Percentiles rank a stretch among this genome's conserved stretches.
These are phyloP conservation scores for Pseudonitzschia multistriata DNA, from an alignment of 108 stramenopile species.

Conservation along the genomic window DNA sequence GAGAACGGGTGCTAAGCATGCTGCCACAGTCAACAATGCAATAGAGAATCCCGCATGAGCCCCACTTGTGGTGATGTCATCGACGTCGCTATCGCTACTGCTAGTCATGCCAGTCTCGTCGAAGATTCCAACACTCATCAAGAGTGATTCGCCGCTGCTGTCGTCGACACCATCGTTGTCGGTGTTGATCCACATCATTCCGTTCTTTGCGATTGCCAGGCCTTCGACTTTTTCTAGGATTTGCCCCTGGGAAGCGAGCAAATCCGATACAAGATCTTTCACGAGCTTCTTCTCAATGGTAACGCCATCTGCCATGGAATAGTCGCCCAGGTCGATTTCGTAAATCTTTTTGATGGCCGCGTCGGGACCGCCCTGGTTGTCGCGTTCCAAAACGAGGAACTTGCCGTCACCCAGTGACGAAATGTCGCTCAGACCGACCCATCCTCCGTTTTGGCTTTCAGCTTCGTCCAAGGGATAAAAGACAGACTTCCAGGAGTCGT, in stretches of 20 bases:
- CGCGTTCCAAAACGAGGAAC: slow-evolving; percentile 69
- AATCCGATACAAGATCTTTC: slow-evolving; percentile 42
- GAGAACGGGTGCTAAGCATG: too few relatives aligned
- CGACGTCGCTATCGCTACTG: too few relatives aligned
- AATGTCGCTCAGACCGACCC: slow-evolving; percentile 76
- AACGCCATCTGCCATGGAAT: slow-evolving; percentile 30
- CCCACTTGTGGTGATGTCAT: too few relatives aligned
- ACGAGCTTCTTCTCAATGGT: slow-evolving; percentile 43
- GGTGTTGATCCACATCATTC: slow-evolving; percentile 53
- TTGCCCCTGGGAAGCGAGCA: slow-evolving; percentile 6
- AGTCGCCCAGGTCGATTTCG: slow-evolving; percentile 42
- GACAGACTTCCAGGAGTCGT: slow-evolving; percentile 41
- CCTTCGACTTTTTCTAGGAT: slow-evolving; percentile 69
- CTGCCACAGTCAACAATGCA: too few relatives aligned
- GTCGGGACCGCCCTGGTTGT: slow-evolving; percentile 72
- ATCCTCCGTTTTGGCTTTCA: slow-evolving; percentile 63
- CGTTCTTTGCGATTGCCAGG: slow-evolving; percentile 41
- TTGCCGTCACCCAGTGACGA: slow-evolving; percentile 39
- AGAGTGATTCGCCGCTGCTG: slow-evolving; percentile 49
- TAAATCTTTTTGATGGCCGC: slow-evolving; percentile 66
- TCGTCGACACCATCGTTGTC: slow-evolving; percentile 82
- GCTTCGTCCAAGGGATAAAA: slow-evolving; percentile 59
- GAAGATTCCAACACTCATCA: too few relatives aligned
- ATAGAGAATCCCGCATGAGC: too few relatives aligned
- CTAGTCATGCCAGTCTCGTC: too few relatives aligned